Base-by-base conservation (phyloP, 1,284 basidiomycete genomes). In the Sutorius eximius region DNA sequence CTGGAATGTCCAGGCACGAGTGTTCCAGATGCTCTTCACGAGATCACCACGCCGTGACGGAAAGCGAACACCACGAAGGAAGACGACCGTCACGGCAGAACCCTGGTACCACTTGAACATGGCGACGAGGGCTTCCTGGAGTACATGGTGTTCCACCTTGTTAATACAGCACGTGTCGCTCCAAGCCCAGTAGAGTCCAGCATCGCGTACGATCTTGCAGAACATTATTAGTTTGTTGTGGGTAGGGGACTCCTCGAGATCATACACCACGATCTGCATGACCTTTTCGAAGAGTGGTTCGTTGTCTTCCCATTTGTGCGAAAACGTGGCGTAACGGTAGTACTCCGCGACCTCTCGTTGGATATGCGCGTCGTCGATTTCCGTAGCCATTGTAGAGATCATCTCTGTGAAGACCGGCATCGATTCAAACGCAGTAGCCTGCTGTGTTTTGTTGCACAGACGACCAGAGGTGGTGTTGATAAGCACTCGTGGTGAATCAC, bases 91-190 rank as follows among this genome's bases (percentile, higher is more conserved):
- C 33, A 56, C 0, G 3, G 43, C 18, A 1, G 55, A 58, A 3
- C 50, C 37, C 5, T 29, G 16, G 7, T 58, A 57, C 56, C 55
- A 56, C 15, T 37, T 56, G 33, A 56, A 56, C 53, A 55, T 57
- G 5, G 53, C 27, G 1, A 57, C 54, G 0, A 55, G 2, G 1
- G 53, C 53, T n/a, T 53, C 56, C 5, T 52, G 53, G 5, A 52
- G 49, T 1, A 52, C 51, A 10, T 27, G 13, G 8, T 33, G 51
- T 16, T 44, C n/a, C 0, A 18, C 12, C 45, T 40, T 54, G 7
- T 54, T 45, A n/a, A 54, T 54, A 20, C 52, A 54, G 11, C 55
- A 53, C 0, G 22, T 53, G 16, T 30, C 53, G 6, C 38, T 34
- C 36, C 13, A 34, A 12, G 30, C 46, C 46, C 42, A 48, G 16